Evolutionary conservation across 129 eudicot genomes (phyloP).

Genomic region (Erigeron canadensis): DNA sequence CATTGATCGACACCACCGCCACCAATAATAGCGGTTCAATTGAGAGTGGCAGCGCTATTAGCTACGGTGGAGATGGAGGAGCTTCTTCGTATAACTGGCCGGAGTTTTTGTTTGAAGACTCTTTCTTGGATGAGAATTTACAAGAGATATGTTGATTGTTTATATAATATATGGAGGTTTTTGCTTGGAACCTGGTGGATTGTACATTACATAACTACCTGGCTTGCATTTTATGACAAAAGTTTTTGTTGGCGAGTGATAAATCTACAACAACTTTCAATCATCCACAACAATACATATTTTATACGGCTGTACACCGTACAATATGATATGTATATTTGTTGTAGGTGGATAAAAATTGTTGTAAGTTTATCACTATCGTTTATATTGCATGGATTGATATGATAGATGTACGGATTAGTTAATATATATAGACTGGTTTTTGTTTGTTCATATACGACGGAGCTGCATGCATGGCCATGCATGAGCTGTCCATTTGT

Average conservation of each 20-base stretch:
- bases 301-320: too few species aligned
- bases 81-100: conserved; percentile 40
- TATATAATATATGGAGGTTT: conserved; percentile 5
- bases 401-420: background rate
- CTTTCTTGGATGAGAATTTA: conserved; percentile 35
- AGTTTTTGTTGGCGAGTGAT: too few species aligned
- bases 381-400: conserved; percentile 28
- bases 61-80: conserved; percentile 36
- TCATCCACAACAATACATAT: too few species aligned
- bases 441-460: background rate
- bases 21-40: conserved; percentile 25
- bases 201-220: conserved; percentile 3
- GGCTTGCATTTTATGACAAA: too few species aligned
- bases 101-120: conserved; percentile 37
- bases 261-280: too few species aligned
- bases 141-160: conserved; percentile 19
- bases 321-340: too few species aligned
- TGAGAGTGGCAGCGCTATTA: conserved; percentile 28
- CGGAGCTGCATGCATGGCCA: conserved; percentile 23
- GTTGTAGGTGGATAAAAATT: too few species aligned
- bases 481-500: conserved; percentile 18
- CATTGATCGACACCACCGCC: conserved; percentile 24
- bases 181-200: conserved; percentile 11
- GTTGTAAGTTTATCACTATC: too few species aligned
- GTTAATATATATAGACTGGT: background rate